Evolutionary conservation across 176 grass and related monocot genomes (phyloP).

Genomic region (Rhipidocladum racemiflorum): DNA sequence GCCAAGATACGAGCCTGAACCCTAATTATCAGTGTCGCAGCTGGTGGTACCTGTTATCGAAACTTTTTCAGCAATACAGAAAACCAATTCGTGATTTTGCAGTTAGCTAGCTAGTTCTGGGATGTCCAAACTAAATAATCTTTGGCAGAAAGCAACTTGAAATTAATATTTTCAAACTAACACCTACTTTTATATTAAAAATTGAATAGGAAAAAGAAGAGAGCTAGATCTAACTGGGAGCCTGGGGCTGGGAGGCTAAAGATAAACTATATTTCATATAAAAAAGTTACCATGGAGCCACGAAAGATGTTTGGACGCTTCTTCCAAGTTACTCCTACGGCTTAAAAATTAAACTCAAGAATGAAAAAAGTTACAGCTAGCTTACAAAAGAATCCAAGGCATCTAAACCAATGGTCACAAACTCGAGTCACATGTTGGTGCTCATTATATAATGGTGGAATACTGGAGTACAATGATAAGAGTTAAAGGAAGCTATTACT

Average conservation of each 20-base stretch:
- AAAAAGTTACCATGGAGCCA: slow-evolving; percentile 66
- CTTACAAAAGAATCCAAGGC: slow-evolving; percentile 26
- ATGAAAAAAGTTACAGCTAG: slow-evolving; percentile 24
- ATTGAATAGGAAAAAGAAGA: neutral
- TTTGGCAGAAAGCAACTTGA: neutral
- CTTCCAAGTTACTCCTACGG: slow-evolving; percentile 31
- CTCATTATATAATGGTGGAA: slow-evolving; percentile 4
- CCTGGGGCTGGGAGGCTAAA: neutral
- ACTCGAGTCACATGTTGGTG: slow-evolving; percentile 35
- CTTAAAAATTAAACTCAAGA: neutral
- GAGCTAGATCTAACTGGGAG: neutral
- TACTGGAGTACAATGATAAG: slow-evolving; percentile 31
- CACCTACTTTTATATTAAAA: neutral
- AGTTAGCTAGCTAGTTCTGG: no score
- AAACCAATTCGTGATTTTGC: no score
- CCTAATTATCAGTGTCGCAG: no score
- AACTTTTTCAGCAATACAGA: no score
- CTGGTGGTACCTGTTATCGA: no score
- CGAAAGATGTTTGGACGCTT: slow-evolving; percentile 57
- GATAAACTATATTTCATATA: neutral
- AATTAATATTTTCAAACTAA: neutral
- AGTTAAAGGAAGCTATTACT: neutral
- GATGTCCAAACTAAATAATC: no score
- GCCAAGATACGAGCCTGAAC: no score
- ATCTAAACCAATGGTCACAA: slow-evolving; percentile 26